These are phyloP conservation scores for Paxillus involutus DNA, from an alignment of 768 basidiomycete species.

Conservation along the genomic window DNA sequence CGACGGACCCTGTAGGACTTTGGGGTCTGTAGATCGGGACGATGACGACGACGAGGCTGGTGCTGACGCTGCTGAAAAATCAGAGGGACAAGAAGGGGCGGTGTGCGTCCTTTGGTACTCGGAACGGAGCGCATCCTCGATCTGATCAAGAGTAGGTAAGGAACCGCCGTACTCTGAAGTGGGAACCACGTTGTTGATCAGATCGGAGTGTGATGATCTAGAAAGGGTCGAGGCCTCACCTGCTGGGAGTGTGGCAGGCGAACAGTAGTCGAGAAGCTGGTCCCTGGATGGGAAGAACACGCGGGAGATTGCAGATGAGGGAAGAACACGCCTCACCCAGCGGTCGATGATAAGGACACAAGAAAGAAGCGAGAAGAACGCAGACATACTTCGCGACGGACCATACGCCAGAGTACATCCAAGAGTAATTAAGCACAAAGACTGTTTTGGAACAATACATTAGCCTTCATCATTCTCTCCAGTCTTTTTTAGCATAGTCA, in stretches of 20 bases:
- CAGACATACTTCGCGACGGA: constrained; percentile 56
- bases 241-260: constrained; percentile 52
- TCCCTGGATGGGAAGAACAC: constrained; percentile 64
- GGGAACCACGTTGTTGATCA: constrained; percentile 17
- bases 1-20: not conserved
- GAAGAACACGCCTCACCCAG: constrained; percentile 54
- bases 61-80: not conserved
- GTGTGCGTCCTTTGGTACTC: constrained; percentile 1
- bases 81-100: not conserved
- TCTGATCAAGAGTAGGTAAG: constrained; percentile 48
- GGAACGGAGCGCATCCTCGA: constrained; percentile 48
- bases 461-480: constrained; percentile 2
- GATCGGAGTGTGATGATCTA: constrained; percentile 6
- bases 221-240: constrained; percentile 21
- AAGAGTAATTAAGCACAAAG: constrained; percentile 73
- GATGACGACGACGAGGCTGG: not conserved
- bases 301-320: constrained; percentile 55
- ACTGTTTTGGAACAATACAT: constrained; percentile 37
- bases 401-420: constrained; percentile 72
- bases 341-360: constrained; percentile 3
- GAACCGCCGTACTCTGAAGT: constrained; percentile 66
- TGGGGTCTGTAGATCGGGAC: not conserved
- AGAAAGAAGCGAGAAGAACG: constrained; percentile 2
- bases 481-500: constrained; percentile 4
- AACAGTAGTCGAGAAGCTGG: constrained; percentile 57